Conservation (phyloP, 2,329 filamentous ascomycete species). For the Aschersonia sp. region DNA sequence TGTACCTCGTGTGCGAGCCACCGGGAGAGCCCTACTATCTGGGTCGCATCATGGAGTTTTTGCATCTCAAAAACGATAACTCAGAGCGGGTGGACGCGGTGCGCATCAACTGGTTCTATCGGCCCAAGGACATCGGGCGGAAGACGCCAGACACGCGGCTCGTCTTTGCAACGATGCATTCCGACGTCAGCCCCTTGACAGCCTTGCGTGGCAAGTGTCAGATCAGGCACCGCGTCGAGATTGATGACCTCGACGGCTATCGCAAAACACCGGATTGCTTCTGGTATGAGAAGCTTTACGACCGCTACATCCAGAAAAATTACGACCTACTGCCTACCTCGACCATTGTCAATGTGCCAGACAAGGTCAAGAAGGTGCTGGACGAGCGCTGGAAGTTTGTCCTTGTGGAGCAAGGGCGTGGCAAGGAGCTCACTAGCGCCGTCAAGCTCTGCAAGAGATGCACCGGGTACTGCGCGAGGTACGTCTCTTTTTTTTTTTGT, state of each 20-base stretch:
- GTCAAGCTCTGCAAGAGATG: constrained; percentile 96
- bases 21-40: constrained; percentile 97
- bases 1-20: constrained; percentile 94
- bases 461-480: constrained; percentile 80
- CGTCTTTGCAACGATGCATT: constrained; percentile 97
- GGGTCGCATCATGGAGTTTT: constrained; percentile 95
- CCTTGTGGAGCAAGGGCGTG: constrained; percentile 81
- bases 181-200: constrained; percentile 84
- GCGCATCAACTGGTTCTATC: constrained; percentile 96
- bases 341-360: constrained; percentile 90
- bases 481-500: constrained; percentile 17
- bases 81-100: constrained; percentile 68
- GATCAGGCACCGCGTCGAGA: constrained; percentile 79
- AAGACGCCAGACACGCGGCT: constrained; percentile 82
- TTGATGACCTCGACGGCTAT: constrained; percentile 68
- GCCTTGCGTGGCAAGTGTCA: constrained; percentile 87
- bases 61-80: constrained; percentile 65
- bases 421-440: constrained; percentile 89
- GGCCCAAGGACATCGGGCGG: constrained; percentile 87
- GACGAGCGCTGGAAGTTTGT: constrained; percentile 96
- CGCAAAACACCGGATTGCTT: constrained; percentile 78
- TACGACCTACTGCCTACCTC: constrained; percentile 92
- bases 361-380: constrained; percentile 86
- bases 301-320: constrained; percentile 94
- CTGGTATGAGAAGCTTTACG: constrained; percentile 95